Conservation (phyloP, 2,329 filamentous ascomycete species). For the Penicillium sp. region DNA sequence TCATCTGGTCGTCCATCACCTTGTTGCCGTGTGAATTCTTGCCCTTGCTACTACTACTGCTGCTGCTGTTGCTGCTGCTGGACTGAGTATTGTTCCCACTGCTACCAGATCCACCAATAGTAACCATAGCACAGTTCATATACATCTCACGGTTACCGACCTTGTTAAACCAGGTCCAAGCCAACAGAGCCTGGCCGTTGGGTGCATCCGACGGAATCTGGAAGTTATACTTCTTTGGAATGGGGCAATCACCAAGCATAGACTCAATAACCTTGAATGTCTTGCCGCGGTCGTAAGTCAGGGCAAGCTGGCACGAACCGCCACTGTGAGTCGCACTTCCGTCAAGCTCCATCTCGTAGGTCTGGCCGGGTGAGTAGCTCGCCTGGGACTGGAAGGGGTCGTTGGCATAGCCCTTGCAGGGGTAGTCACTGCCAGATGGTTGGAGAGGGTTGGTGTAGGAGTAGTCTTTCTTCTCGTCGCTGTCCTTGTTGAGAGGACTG, state of each 20-base stretch:
- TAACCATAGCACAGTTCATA: slow-evolving; percentile 80
- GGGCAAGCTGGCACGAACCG: slow-evolving; percentile 76
- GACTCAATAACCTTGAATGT: slow-evolving; percentile 73
- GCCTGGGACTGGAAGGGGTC: slow-evolving; percentile 62
- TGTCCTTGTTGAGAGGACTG: slow-evolving; percentile 56
- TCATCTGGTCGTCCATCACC: not conserved
- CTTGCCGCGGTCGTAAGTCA: slow-evolving; percentile 74
- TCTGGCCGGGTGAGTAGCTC: slow-evolving; percentile 66
- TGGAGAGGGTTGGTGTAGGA: slow-evolving; percentile 72
- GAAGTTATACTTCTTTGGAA: slow-evolving; percentile 66
- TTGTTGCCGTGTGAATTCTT: not conserved
- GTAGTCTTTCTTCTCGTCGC: slow-evolving; percentile 65
- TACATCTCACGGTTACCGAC: slow-evolving; percentile 83
- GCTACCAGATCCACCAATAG: slow-evolving; percentile 52
- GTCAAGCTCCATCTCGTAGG: slow-evolving; percentile 67
- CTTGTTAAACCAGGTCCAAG: slow-evolving; percentile 80
- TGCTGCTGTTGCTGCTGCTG: not conserved
- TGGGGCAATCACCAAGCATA: slow-evolving; percentile 64
- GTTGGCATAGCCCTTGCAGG: slow-evolving; percentile 73
- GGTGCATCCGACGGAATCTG: slow-evolving; percentile 69
- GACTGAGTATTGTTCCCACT: slow-evolving; percentile 12
- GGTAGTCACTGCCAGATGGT: slow-evolving; percentile 67
- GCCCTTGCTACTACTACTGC: not conserved
- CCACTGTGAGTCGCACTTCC: slow-evolving; percentile 70
- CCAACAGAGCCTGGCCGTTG: slow-evolving; percentile 67